phyloP scores from a whole-genome alignment of 2,329 filamentous ascomycete genomes.

The Trichoderma sp. region DNA sequence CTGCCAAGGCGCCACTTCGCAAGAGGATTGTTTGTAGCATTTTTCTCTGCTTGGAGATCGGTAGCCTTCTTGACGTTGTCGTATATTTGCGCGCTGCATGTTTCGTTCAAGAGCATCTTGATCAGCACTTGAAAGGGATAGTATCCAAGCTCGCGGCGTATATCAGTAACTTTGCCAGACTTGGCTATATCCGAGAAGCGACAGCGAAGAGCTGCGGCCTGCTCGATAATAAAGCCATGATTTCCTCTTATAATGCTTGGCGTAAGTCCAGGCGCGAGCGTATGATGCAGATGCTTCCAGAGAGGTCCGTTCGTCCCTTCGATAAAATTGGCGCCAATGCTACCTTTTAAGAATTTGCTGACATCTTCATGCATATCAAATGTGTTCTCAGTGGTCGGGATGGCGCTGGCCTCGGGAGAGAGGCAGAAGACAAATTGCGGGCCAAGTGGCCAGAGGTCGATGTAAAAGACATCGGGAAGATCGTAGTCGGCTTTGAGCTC shows the following conservation, averaged over 20 bases:
- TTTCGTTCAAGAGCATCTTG: not conserved
- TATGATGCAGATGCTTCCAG: not conserved
- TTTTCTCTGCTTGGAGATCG: not conserved
- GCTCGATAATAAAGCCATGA: not conserved
- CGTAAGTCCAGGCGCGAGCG: not conserved
- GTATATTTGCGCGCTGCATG: not conserved
- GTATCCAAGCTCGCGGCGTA: not conserved
- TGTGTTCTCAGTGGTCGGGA: not conserved
- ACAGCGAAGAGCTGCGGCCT: not conserved
- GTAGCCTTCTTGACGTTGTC: not conserved
- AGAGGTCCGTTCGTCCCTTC: not conserved
- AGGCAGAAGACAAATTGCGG: not conserved
- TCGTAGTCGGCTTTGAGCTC: not conserved
- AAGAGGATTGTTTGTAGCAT: not conserved
- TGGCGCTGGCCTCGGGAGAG: not conserved
- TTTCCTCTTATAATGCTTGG: not conserved
- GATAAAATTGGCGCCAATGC: not conserved
- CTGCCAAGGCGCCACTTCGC: not conserved
- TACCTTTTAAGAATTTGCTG: not conserved
- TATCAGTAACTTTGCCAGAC: not conserved
- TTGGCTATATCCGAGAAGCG: not conserved
- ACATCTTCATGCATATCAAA: not conserved
- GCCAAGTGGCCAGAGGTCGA: not conserved
- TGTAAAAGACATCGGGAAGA: not conserved
- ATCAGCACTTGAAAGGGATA: not conserved